Evolutionary conservation across 345 rosid genomes (phyloP), one percentile per base, ranked within the genome.

Genomic region (Tarenaya hassleriana): DNA sequence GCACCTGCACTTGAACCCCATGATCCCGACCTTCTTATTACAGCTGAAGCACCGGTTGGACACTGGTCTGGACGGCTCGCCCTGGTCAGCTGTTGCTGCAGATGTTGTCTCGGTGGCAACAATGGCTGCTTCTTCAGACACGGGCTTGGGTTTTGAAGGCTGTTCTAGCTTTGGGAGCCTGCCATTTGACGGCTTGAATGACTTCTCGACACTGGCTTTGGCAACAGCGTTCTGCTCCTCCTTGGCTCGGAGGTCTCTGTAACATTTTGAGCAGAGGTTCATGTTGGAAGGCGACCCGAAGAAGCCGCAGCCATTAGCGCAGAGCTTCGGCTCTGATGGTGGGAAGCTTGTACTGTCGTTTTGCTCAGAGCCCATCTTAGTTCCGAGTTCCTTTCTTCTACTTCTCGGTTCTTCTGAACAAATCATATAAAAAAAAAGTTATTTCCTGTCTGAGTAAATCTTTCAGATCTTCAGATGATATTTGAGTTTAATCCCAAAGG

Each of bases 261-360:
- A 85, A 66, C 97, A 89, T 77, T 81, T 85, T 32, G 97, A 89
- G 58, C 95, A 89, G 8, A 89, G 88, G 57, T 80, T 75, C 90
- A 83, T 89, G 74, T 76, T 86, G 8, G 89, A 56, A 1, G 90
- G 66, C 54, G 82, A 73, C 4, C 95, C 97, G 27, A 84, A 83
- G 72, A 86, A 86, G 1, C 90, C 94, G 1, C 97, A 89, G 15
- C 94, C 94, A 45, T 89, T 86, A 8, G 68, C 79, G 52, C 95
- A 89, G 24, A 83, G 94, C 75, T 55, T 72, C 2, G 82, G 74
- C 60, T 83, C 84, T 3, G 95, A 51, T 13, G 80, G 81, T 2
- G 89, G 63, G 38, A 71, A 73, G 60, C 97, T 89, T 13, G 88
- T 84, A 35, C 86, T 76, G 31, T 89, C 80, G 69, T 83, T 81